Evolutionary conservation across 1,139 yeast genomes (phyloP).

Genomic region (Martiniozyma asiatica): DNA sequence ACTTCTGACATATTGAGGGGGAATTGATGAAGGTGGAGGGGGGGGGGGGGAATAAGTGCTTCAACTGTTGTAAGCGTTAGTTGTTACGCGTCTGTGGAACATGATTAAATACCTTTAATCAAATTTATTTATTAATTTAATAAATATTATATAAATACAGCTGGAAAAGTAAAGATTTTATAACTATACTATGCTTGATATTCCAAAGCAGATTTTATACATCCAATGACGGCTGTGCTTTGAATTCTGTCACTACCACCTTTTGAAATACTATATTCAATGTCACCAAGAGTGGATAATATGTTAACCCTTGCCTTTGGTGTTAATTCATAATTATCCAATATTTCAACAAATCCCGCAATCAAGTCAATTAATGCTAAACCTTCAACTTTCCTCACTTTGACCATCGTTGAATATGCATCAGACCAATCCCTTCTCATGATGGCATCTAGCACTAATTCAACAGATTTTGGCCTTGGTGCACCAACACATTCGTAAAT

Average conservation of each 20-base stretch:
- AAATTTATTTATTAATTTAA: no score
- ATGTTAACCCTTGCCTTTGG: constrained; percentile 50
- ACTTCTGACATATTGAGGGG: no score
- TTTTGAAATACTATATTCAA: constrained; percentile 80
- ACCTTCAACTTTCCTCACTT: constrained; percentile 61
- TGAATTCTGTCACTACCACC: constrained; percentile 93
- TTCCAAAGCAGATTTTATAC: constrained; percentile 51
- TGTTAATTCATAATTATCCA: constrained; percentile 55
- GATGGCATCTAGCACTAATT: constrained; percentile 60
- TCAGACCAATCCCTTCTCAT: constrained; percentile 85
- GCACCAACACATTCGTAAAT: constrained; percentile 94
- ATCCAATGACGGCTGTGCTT: constrained; percentile 82
- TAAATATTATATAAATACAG: no score
- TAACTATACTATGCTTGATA: constrained; percentile 18
- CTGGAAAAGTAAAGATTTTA: no score
- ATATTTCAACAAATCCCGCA: constrained; percentile 58
- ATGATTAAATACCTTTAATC: no score
- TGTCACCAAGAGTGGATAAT: constrained; percentile 63
- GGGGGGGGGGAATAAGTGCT: no score
- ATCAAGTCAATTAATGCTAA: constrained; percentile 81
- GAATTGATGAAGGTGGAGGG: no score
- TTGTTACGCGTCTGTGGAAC: no score
- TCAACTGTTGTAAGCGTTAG: no score
- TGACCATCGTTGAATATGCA: constrained; percentile 51
- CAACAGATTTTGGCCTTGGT: constrained; percentile 81